These are phyloP conservation scores for Sanghuangporus sanghuang DNA, from an alignment of 1,284 basidiomycete species.

Conservation along the genomic window DNA sequence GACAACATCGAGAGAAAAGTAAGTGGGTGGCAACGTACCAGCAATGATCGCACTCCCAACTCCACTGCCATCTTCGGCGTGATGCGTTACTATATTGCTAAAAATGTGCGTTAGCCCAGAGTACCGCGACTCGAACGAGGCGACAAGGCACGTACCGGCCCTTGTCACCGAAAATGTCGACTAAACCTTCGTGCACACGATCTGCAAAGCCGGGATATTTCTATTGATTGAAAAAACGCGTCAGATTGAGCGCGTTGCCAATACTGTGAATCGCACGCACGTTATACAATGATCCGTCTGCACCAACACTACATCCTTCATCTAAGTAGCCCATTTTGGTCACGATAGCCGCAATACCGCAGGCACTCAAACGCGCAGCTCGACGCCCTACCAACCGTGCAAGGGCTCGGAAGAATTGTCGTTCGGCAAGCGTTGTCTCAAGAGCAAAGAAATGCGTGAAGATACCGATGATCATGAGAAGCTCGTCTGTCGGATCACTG, in stretches of 20 bases:
- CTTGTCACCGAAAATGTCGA: conserved; percentile 92
- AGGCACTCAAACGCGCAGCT: conserved; percentile 83
- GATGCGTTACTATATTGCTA: conserved; percentile 82
- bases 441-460: conserved; percentile 94
- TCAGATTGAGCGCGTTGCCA: background rate
- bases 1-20: conserved; percentile 1
- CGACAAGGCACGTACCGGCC: conserved; percentile 56
- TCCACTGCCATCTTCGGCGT: conserved; percentile 93
- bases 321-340: conserved; percentile 90
- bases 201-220: conserved; percentile 95
- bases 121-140: background rate
- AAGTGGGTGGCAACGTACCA: conserved; percentile 41
- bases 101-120: background rate
- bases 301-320: conserved; percentile 84
- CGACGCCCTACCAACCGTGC: conserved; percentile 87
- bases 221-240: conserved; percentile 33
- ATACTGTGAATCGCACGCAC: conserved; percentile 38
- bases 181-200: conserved; percentile 81
- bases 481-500: conserved; percentile 95
- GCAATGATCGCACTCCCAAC: conserved; percentile 97
- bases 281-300: conserved; percentile 91
- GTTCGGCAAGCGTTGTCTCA: conserved; percentile 90
- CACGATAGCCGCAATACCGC: conserved; percentile 93
- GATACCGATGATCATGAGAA: conserved; percentile 93
- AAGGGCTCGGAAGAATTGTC: conserved; percentile 92